Base-by-base conservation (phyloP, 495 filamentous ascomycete species). In the Podospora anserina region DNA sequence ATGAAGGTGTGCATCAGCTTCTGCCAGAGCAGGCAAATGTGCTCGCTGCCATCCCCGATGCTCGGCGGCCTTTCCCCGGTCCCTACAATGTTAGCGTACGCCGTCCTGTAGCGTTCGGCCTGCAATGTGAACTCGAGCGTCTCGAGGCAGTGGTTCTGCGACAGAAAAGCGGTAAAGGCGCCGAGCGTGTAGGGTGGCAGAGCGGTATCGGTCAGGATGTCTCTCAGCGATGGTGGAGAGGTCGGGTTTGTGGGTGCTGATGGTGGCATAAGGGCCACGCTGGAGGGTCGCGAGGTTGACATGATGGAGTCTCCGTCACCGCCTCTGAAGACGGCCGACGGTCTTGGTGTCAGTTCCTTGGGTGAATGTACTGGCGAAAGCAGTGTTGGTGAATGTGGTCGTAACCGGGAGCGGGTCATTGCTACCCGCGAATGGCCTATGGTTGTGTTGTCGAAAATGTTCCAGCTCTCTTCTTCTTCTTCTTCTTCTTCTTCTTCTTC, bases 111-210 rank as follows among this genome's bases (percentile, higher is more conserved):
- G n/a, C 93, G 89, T 63, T 91, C 89, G 61, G 95, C 92, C 76
- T 97, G 95, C 86, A 97, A 87, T 57, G 95, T 97, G 81, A 99
- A 99, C 75, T 99, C 96, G 59, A 99, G 81, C 6, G 92, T 99
- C 78, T 99, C 96, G 57, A 98, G 80, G 74, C 96, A 99, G 79
- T 98, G 96, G 71, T 98, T 98, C 72, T 97, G 94, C 2, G 96
- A 97, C 27, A 98, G 87, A 76, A 95, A 99, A 63, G 94, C 95
- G 87, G 92, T 98, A 80, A 99, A 98, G 26, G 96, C 95, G 71
- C 87, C 87, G 19, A 98, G 85, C 2, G 94, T 97, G 84, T 94
- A 98, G 71, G 96, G 96, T 54, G 92, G 89, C 0, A 92, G 90
- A 64, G 96, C 91, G 26, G 87, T 87, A 75, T 97, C 93, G 54